Conservation (phyloP, 441 rosid genomes). For the Aquilaria agallochum region DNA sequence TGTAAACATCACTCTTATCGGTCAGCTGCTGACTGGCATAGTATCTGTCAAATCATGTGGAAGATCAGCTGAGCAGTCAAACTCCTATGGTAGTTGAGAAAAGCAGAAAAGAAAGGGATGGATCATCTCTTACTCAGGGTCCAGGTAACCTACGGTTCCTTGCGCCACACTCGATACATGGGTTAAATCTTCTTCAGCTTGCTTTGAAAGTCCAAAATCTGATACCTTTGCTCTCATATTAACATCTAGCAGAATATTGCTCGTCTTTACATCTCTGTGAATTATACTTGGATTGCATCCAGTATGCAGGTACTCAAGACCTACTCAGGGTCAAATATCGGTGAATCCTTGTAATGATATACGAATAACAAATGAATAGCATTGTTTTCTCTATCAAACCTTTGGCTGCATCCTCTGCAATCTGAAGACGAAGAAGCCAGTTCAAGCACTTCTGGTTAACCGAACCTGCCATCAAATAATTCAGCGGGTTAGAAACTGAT, state of each 20-base stretch:
- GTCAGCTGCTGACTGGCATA: slow-evolving; percentile 89
- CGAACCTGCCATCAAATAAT: slow-evolving; percentile 42
- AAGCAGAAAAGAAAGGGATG: background rate
- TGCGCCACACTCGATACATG: slow-evolving; percentile 88
- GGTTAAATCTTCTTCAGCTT: slow-evolving; percentile 87
- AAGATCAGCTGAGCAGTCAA: slow-evolving; percentile 5
- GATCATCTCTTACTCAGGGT: slow-evolving; percentile 76
- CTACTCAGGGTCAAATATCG: slow-evolving; percentile 45
- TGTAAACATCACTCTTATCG: slow-evolving; percentile 92
- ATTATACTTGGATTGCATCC: slow-evolving; percentile 96
- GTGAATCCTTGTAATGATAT: slow-evolving; percentile 18
- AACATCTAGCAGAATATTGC: slow-evolving; percentile 86
- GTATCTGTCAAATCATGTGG: slow-evolving; percentile 43
- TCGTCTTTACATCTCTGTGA: slow-evolving; percentile 93
- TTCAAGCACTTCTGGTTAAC: slow-evolving; percentile 49
- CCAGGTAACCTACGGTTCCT: slow-evolving; percentile 93
- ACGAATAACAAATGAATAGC: slow-evolving; percentile 9
- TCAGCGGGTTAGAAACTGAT: slow-evolving; percentile 1
- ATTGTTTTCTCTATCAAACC: slow-evolving; percentile 33
- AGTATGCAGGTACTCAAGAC: slow-evolving; percentile 92
- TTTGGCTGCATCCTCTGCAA: slow-evolving; percentile 96
- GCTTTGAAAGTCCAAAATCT: slow-evolving; percentile 95
- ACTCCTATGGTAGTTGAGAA: background rate
- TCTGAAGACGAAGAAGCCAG: slow-evolving; percentile 71
- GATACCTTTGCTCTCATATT: slow-evolving; percentile 98